Evolutionary conservation across 768 basidiomycete genomes (phyloP), one percentile per base, ranked within the genome.

Genomic region (Auricularia cornea): DNA sequence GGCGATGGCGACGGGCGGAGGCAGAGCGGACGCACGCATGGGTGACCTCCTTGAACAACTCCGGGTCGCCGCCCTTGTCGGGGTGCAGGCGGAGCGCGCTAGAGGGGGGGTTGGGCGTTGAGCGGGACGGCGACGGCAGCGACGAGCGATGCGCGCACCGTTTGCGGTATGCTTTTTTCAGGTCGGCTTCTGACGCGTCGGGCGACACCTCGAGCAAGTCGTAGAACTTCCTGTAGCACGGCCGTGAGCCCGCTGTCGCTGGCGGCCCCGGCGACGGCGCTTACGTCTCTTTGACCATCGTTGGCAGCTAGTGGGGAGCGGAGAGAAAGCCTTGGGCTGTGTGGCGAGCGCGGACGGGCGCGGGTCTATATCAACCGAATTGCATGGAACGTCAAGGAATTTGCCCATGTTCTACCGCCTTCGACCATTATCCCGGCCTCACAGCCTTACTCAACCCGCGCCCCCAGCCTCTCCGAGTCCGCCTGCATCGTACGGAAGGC

Each of bases 111-210:
- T 23, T 61, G 61, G 67, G n/a, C n/a, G n/a, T n/a, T 60, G 28
- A 60, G 40, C 63, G 64, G 10, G 26, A 66, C 65, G 62, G 52
- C 51, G n/a, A 23, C 23, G 30, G 44, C 60, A 35, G 48, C 44
- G 59, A 44, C 38, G n/a, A 40, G 54, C 31, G 62, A 57, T 51
- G 56, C n/a, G 33, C 74, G 31, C 66, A 93, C 92, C 93, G 94
- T 79, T 94, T 94, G 69, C 92, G 89, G 80, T 95, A 96, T 32
- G 94, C 94, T 74, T 95, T 95, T 82, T 95, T 96, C 71, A 96
- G 84, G 61, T 95, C 94, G 57, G 80, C 71, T 64, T 96, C 94
- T 48, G 86, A 87, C 35, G 90, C 92, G 69, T 81, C 81, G 59
- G 90, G 85, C 12, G 83, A 67, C 32, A 92, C 93, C 67, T 95